These are phyloP conservation scores for Pichia eremophila DNA, from an alignment of 805 yeast genomes.

Conservation along the genomic window DNA sequence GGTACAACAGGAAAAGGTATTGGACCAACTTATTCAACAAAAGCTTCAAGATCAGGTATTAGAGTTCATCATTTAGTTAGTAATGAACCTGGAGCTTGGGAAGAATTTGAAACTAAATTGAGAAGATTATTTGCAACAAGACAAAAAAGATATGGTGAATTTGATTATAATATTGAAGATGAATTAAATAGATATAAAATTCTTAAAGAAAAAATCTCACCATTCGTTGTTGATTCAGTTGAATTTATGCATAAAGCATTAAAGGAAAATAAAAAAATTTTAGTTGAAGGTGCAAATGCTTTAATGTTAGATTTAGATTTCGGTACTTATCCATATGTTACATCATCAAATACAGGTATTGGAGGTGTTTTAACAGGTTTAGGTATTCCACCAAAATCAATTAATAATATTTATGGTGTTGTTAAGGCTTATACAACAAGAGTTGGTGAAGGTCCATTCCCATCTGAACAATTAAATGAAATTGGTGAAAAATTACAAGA, in stretches of 20 bases:
- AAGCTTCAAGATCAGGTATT: slow-evolving; percentile 92
- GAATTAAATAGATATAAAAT: slow-evolving; percentile 72
- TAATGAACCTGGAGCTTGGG: slow-evolving; percentile 88
- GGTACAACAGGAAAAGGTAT: slow-evolving; percentile 99
- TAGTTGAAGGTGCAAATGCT: slow-evolving; percentile 98
- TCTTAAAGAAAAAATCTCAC: slow-evolving; percentile 65
- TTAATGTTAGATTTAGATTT: slow-evolving; percentile 94
- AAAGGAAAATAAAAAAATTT: slow-evolving; percentile 67
- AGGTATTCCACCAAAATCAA: slow-evolving; percentile 86
- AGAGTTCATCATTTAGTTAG: slow-evolving; percentile 93
- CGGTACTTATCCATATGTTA: slow-evolving; percentile 96
- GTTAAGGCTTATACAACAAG: slow-evolving; percentile 98
- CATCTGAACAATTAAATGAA: slow-evolving; percentile 87
- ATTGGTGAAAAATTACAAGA: slow-evolving; percentile 80
- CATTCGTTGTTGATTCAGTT: slow-evolving; percentile 91
- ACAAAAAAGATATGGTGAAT: slow-evolving; percentile 84
- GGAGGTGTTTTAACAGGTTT: slow-evolving; percentile 98
- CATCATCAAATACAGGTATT: slow-evolving; percentile 91
- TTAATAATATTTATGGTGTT: slow-evolving; percentile 82
- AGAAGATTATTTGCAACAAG: slow-evolving; percentile 72
- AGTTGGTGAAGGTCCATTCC: slow-evolving; percentile 99
- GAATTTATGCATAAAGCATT: slow-evolving; percentile 75
- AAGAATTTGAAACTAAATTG: slow-evolving; percentile 72
- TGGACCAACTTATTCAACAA: slow-evolving; percentile 96
- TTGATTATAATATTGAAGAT: slow-evolving; percentile 74